Base-by-base conservation (phyloP, 2,329 filamentous ascomycete species). In the Aspergillus bombycis region DNA sequence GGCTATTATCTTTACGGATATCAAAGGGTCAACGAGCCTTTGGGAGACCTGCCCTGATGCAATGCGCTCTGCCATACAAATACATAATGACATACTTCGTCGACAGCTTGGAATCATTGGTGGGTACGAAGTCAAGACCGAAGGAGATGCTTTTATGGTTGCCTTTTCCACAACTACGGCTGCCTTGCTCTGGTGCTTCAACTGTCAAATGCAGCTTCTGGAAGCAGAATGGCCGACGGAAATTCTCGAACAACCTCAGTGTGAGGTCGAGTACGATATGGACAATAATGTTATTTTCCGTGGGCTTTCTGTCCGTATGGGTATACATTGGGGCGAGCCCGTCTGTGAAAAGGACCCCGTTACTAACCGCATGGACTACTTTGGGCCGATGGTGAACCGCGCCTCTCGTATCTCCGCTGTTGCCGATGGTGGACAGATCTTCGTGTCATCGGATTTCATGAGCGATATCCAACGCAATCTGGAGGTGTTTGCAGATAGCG, bases 111-210 rank as follows among this genome's bases (percentile, higher is more conserved):
- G 95, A 57, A 90, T 94, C 67, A 96, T 97, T 71, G 95, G 95
- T 74, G 95, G 95, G 1, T 99, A 97, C 74, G 95, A 99, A 80
- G 95, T 99, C 78, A 99, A 99, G 84, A 99, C 95, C 21, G 95
- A 99, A 92, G 95, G 95, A 70, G 95, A 99, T 79, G 95, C 95
- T 10, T 99, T 99, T 74, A 98, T 99, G 94, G 95, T 99, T 36
- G 96, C 94, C 11, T 99, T 99, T 79, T 92, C 94, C 1, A 98
- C 95, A 0, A 93, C 95, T 2, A 98, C 95, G 1, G 95, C 94
- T 10, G 95, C 95, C 6, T 81, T 99, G 56, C 85, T 99, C 9
- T 99, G 95, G 95, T 96, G 91, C 71, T 99, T 99, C 80, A 92
- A 93, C 26, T 94, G 97, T 32, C 95, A 99, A 77, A 90, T 89